These are phyloP conservation scores for Bertia moriformis DNA, from an alignment of 2,329 filamentous ascomycete genomes.

Conservation along the genomic window DNA sequence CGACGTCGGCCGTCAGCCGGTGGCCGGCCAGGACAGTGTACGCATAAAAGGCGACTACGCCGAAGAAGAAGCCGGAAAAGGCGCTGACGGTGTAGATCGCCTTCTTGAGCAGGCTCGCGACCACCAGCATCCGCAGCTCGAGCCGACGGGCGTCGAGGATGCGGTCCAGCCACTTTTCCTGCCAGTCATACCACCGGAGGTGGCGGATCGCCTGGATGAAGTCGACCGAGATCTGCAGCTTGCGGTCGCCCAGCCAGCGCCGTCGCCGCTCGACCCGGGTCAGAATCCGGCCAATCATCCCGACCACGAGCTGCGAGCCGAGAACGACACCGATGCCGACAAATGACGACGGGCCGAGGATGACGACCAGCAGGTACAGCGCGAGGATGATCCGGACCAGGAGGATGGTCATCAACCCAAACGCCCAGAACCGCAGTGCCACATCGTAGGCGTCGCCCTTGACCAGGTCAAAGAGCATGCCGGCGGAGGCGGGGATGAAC, in stretches of 20 bases:
- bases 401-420: constrained; percentile 59
- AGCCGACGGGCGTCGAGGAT: constrained; percentile 55
- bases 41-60: constrained; percentile 66
- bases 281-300: constrained; percentile 48
- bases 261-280: constrained; percentile 56
- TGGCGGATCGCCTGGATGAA: constrained; percentile 78
- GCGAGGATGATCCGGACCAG: constrained; percentile 67
- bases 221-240: constrained; percentile 68
- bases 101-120: constrained; percentile 46
- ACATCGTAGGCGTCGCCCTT: constrained; percentile 71
- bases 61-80: constrained; percentile 59
- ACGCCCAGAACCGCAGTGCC: constrained; percentile 77
- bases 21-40: constrained; percentile 60
- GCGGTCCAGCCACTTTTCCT: constrained; percentile 55
- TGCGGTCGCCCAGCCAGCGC: constrained; percentile 58
- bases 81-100: constrained; percentile 56
- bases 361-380: constrained; percentile 56
- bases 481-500: constrained; percentile 59
- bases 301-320: constrained; percentile 55
- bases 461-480: constrained; percentile 80
- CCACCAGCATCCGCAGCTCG: constrained; percentile 51
- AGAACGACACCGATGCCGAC: constrained; percentile 58
- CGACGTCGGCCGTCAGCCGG: constrained; percentile 62
- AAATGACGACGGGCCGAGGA: constrained; percentile 69
- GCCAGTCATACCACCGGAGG: constrained; percentile 71